Evolutionary conservation across 31 red algal genomes (phyloP), one percentile per base, ranked within the genome.

Genomic region (Asparagopsis taxiformis): DNA sequence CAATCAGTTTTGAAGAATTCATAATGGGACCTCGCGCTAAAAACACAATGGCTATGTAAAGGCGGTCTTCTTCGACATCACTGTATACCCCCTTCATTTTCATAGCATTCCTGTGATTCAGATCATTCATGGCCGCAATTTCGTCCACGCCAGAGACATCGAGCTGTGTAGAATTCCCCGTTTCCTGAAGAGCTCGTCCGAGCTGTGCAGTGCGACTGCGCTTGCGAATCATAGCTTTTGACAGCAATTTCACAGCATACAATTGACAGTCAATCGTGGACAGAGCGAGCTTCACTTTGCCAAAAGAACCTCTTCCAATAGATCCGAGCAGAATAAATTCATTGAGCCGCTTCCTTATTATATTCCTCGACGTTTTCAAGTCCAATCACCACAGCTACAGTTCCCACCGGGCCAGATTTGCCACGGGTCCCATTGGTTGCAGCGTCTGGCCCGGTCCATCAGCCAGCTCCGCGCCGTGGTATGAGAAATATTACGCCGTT

Each of bases 271-370:
- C 77, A 21, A 68, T 26, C 35, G 59, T 15, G 51, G 64, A 80
- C n/a, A 97, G 44, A 25, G 80, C 88, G 21, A 97, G 59, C 54
- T 87, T 92, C 55, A 97, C 94, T 53, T 97, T 91, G 2, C 94
- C 94, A 71, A 76, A 89, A 11, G 75, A 72, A 6, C 94, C 94
- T 36, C 78, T 73, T 3, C 94, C 94, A 57, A 97, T 75, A 0
- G 70, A 69, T 17, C 85, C 74, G 29, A 97, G 68, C 31, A 97
- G 51, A 43, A 97, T 77, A 29, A 79, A 95, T 1, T 76, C 63
- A 1, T 32, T 33, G 4, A 92, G n/a, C 36, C 72, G 78, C 55
- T 92, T 92, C 11, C 79, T 22, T 1, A n/a, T n/a, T n/a, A n/a
- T n/a, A n/a, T n/a, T n/a, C n/a, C n/a, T n/a, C n/a, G n/a, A n/a